Evolutionary conservation across 2,329 filamentous ascomycete genomes (phyloP), one percentile per base, ranked within the genome.

Genomic region (Fusarium nisikadoi): DNA sequence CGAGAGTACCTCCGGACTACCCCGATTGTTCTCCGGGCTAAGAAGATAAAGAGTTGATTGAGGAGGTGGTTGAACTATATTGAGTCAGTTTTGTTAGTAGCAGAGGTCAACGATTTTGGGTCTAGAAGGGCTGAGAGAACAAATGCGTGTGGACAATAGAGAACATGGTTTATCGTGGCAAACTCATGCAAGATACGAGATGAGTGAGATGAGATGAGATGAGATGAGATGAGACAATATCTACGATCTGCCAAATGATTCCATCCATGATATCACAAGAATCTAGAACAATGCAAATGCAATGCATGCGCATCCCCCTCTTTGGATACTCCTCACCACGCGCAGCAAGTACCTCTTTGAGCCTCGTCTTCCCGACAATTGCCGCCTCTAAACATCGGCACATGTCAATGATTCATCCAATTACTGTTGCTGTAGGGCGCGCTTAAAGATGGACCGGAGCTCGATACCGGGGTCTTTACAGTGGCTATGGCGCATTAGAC

Each of bases 321-420:
- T 58, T 67, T 67, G 67, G 68, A 67, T 71, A 62, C 68, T 67
- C 68, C 62, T 56, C 46, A 31, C 10, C 25, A 7, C 17, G 0
- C 10, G n/a, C 14, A 23, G 14, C 31, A 42, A 41, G 38, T 25
- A 42, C 49, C 55, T 25, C 49, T 72, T 72, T 67, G 60, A 68
- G 53, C 70, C 70, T 73, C 62, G 35, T 71, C 70, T 73, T 71
- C 70, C 70, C 70, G 70, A 73, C 54, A 73, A 68, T 68, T 73
- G 70, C 70, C 70, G 70, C 50, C 36, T 41, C 46, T 59, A 64
- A 23, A 58, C 67, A 29, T 43, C 67, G 60, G 66, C 60, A 70
- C 39, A 59, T 65, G 45, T 49, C n/a, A 29, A 11, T 23, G 35
- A 52, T 29, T 53, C 38, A 23, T 20, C 64, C 69, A 72, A 72